These are phyloP conservation scores for Orobanche coerulescens DNA, from an alignment of 257 asterid species.

Conservation along the genomic window DNA sequence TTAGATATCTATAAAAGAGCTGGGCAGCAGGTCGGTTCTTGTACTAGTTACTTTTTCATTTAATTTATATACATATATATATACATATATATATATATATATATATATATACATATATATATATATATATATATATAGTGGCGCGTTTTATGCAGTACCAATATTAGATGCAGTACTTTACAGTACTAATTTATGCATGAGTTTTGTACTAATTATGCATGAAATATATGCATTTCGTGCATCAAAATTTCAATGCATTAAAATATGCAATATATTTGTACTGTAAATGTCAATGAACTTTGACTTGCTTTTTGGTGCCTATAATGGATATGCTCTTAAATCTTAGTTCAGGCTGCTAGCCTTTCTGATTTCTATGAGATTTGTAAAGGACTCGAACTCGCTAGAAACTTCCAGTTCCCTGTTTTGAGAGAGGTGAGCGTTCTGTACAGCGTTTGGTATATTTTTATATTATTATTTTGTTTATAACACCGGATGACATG, in stretches of 20 bases:
- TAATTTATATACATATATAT: not conserved
- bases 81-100: no score
- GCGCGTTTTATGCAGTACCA: no score
- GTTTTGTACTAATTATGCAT: no score
- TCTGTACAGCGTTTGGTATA: not conserved
- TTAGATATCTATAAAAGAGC: constrained; percentile 89
- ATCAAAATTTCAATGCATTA: no score
- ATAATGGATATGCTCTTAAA: constrained; percentile 11
- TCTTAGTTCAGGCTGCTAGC: constrained; percentile 56
- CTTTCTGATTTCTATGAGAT: constrained; percentile 89
- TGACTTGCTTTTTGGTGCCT: constrained; percentile 14
- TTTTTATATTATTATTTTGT: not conserved
- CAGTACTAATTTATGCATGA: no score
- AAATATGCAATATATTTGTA: no score
- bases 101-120: no score
- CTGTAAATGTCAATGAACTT: constrained; percentile 4
- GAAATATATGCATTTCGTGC: no score
- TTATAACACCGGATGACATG: constrained; percentile 3
- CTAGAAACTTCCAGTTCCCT: constrained; percentile 94
- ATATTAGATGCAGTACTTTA: no score
- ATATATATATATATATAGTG: no score
- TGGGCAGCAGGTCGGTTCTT: constrained; percentile 75
- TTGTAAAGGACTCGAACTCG: constrained; percentile 89
- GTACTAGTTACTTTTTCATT: not conserved
- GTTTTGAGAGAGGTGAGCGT: constrained; percentile 64